Percentiles rank a stretch among this genome's conserved stretches.
Evolutionary conservation across 2,329 filamentous ascomycete genomes (phyloP).

Genomic region (Blastomyces parvus): DNA sequence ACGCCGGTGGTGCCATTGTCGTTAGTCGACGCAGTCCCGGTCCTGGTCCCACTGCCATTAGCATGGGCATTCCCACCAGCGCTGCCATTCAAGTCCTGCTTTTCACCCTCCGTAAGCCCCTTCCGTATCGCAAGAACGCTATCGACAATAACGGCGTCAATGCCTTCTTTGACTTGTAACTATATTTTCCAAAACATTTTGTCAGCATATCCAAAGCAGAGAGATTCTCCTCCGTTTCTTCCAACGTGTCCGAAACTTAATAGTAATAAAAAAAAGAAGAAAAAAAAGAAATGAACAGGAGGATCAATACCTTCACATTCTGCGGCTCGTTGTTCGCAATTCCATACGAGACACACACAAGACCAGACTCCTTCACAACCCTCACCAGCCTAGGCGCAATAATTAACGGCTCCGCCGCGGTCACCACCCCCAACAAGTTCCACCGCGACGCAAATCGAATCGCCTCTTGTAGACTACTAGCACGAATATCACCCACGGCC

Average conservation of each 20-base stretch:
- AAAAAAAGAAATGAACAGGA: neutral
- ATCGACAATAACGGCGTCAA: constrained; percentile 96
- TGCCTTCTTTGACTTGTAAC: constrained; percentile 87
- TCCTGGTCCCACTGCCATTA: neutral
- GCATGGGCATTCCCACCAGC: neutral
- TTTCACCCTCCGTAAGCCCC: constrained; percentile 54
- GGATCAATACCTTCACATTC: constrained; percentile 65
- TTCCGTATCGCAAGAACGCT: constrained; percentile 87
- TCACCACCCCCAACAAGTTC: constrained; percentile 89
- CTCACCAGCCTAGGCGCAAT: constrained; percentile 79
- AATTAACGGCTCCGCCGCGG: constrained; percentile 77
- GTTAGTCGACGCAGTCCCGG: neutral
- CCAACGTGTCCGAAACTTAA: no score
- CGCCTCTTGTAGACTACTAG: constrained; percentile 86
- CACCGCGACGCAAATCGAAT: constrained; percentile 89
- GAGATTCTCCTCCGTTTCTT: no score
- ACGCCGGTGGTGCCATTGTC: neutral
- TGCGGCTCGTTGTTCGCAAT: constrained; percentile 74
- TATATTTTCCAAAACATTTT: constrained; percentile 26
- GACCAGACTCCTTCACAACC: constrained; percentile 85
- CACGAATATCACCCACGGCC: constrained; percentile 76
- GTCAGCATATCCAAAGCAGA: constrained; percentile 5
- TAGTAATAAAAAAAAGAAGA: neutral
- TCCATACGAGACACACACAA: constrained; percentile 96
- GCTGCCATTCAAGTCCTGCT: neutral